Base-by-base conservation (phyloP, 1,284 basidiomycete genomes). In the Phellopilus nigrolimitatus region DNA sequence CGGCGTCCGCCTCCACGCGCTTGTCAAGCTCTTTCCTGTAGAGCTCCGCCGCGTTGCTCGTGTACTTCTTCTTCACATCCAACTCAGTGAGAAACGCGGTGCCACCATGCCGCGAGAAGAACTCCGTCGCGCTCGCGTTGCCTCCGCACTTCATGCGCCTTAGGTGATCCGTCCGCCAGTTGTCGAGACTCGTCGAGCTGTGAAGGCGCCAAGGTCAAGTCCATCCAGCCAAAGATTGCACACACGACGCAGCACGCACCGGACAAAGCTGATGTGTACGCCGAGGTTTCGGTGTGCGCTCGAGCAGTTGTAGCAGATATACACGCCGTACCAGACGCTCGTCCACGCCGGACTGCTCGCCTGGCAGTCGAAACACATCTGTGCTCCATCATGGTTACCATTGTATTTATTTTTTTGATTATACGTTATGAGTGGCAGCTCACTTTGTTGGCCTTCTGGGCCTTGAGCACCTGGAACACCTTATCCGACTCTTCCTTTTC, bases 261-360 rank as follows among this genome's bases (percentile, higher is more conserved):
- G 78, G 40, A 99, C 95, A 65, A 99, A 99, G 58, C 84, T 91
- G 68, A 99, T 95, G 68, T 99, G 95, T 15, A 99, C 97, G 60
- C 95, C 95, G 81, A 98, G 87, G 68, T 97, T 98, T 53, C 95
- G 80, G 69, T 99, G 95, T 12, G 91, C 78, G 57, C 88, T 91
- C 4, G 95, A 98, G 75, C 95, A 99, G 62, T 99, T 95, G 40
- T 99, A 75, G 65, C 95, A 99, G 64, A 99, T 95, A 71, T 99
- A 99, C 40, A 99, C 86, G 45, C 91, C 95, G 65, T 88, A 99
- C 0, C 93, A 95, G 28, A 97, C 93, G 57, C 91, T 95, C 1
- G 94, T 88, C 95, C 95, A 99, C 42, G 95, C 97, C 50, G 95
- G 95, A 72, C 97, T 97, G 64, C 94, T 89, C 55, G 95, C 94